A percentile compares a stretch with the other conserved stretches of the same genome.
Conservation (phyloP, 176 grass and related monocot species). For the Musa troglodytarum region DNA sequence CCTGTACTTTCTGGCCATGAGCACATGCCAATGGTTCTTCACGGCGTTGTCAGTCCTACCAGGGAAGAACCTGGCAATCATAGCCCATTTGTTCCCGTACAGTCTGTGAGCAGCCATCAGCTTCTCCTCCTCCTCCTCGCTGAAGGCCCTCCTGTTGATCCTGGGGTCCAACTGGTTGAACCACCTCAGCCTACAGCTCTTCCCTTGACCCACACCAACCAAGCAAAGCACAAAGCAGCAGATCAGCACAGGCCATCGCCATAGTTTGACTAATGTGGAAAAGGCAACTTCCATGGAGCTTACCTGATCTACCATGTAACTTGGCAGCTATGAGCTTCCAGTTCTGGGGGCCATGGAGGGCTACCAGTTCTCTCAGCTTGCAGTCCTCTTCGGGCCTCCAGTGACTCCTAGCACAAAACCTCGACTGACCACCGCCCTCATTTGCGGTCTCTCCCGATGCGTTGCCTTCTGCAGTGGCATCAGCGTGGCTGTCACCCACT, state of each 20-base stretch:
- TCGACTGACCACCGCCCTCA: slow-evolving; percentile 50
- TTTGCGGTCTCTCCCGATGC: slow-evolving; percentile 28
- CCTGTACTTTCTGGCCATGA: slow-evolving; percentile 92
- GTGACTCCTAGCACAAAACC: slow-evolving; percentile 65
- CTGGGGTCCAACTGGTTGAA: slow-evolving; percentile 89
- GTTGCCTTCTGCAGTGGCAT: slow-evolving; percentile 5
- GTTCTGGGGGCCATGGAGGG: slow-evolving; percentile 74
- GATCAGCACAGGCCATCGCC: neutral
- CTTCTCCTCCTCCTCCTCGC: slow-evolving; percentile 77
- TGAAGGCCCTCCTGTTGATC: slow-evolving; percentile 73
- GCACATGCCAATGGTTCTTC: slow-evolving; percentile 98
- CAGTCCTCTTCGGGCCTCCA: slow-evolving; percentile 85
- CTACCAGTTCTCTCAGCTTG: slow-evolving; percentile 81
- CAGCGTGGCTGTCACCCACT: slow-evolving; percentile 25
- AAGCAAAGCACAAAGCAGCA: neutral
- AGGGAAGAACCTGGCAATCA: slow-evolving; percentile 83
- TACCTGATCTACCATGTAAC: slow-evolving; percentile 83
- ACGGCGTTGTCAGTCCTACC: slow-evolving; percentile 86
- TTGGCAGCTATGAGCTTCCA: slow-evolving; percentile 95
- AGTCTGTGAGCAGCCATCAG: slow-evolving; percentile 72
- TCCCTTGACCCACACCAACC: slow-evolving; percentile 26
- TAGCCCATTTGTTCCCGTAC: slow-evolving; percentile 96
- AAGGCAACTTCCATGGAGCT: neutral
- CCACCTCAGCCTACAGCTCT: slow-evolving; percentile 92
- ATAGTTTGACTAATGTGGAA: neutral